Percentiles rank a stretch among this genome's conserved stretches.
Evolutionary conservation across 768 basidiomycete genomes (phyloP).

Genomic region (Termitomyces sp.): DNA sequence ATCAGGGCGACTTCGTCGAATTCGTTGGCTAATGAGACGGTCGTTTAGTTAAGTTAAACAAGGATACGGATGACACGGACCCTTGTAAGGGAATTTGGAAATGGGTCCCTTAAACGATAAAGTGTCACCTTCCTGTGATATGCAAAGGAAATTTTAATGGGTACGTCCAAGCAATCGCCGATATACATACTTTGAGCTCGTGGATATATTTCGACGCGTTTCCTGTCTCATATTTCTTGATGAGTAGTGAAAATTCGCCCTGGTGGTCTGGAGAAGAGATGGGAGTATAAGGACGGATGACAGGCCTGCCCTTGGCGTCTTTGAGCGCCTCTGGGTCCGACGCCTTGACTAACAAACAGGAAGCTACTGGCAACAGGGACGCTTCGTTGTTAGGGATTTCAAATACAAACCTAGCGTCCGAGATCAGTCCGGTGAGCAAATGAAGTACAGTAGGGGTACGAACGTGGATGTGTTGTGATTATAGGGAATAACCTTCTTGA

Average conservation of each 20-base stretch:
- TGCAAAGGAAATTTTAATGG: neutral
- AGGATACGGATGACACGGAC: conserved; percentile 29
- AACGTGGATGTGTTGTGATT: conserved; percentile 92
- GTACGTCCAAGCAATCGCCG: neutral
- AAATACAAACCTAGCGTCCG: conserved; percentile 59
- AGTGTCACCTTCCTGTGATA: conserved; percentile 60
- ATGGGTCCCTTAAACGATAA: conserved; percentile 91
- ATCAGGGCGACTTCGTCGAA: conserved; percentile 85
- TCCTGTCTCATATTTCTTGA: conserved; percentile 84
- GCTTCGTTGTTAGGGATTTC: conserved; percentile 75
- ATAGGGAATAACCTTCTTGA: conserved; percentile 78
- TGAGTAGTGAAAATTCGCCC: conserved; percentile 73
- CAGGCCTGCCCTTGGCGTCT: conserved; percentile 80
- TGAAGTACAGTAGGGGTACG: conserved; percentile 13
- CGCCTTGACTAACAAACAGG: conserved; percentile 73
- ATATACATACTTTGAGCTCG: conserved; percentile 47
- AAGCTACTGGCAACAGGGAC: conserved; percentile 74
- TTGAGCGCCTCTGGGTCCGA: conserved; percentile 60
- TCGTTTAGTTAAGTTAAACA: neutral
- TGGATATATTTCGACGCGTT: conserved; percentile 84
- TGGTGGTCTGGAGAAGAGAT: conserved; percentile 70
- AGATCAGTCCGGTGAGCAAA: neutral
- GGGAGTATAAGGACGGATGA: conserved; percentile 92
- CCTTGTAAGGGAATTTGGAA: conserved; percentile 80
- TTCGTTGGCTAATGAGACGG: conserved; percentile 56